Evolutionary conservation across 2,329 filamentous ascomycete species (phyloP), one percentile per base, ranked within the genome.

Genomic region (Remersonia thermophila): DNA sequence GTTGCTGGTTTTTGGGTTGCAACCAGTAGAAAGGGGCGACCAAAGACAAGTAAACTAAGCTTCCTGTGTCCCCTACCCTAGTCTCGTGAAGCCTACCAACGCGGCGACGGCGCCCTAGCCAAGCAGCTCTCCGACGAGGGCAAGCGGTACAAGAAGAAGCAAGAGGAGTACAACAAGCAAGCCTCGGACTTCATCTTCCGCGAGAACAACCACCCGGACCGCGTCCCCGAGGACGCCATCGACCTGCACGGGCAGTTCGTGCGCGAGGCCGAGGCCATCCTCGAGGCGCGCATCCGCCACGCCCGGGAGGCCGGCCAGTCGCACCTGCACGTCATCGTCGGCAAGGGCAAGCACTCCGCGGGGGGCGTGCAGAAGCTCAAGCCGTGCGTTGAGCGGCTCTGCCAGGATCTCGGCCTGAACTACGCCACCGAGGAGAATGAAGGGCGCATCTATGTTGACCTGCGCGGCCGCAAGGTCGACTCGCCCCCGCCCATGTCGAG

Each of bases 231-330:
- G 28, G 89, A 96, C 59, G 85, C 82, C 7, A 87, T 98, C 50
- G 91, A 98, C 61, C 68, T 98, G 32, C 91, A 98, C 58, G 91
- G 91, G 3, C 82, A 93, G 54, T 95, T 81, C 52, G 87, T 94
- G 40, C 84, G 94, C 56, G 91, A 96, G 64, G 91, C 91, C 4
- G 86, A 94, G 65, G 74, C 84, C 45, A 91, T 95, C 39, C 66
- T 96, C 15, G 83, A 89, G 62, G 69, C 83, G 59, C 72, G 91
- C 47, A 93, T 98, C 53, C 73, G 75, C 47, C 78, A 83, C 47
- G 86, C 86, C 40, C 74, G 76, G 55, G 58, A 70, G 36, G 70
- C 74, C 26, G 83, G 83, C 1, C 80, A 93, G 62, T 74, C 66
- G 14, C 84, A 94, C 61, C 64, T 98, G 38, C 86, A 94, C 61